Base-by-base conservation (phyloP, 768 basidiomycete genomes). In the Xerocomus brunneocitrinus region DNA sequence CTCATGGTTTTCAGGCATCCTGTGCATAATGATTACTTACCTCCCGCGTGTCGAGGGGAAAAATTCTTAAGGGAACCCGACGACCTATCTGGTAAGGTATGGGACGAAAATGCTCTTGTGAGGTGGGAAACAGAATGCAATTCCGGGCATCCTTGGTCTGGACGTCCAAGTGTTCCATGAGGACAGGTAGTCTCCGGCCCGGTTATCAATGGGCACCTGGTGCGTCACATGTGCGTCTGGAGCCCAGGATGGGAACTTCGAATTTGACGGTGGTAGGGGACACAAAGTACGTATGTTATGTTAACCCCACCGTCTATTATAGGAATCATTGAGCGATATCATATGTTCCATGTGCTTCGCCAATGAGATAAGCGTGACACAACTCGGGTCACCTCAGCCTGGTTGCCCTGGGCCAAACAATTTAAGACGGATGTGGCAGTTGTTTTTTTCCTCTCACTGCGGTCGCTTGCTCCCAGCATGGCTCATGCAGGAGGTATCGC, bases 11-110 rank as follows among this genome's bases (percentile, higher is more conserved):
- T 39, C 48, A 80, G 80, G 10, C 87, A 89, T 64, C 87, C 87
- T 0, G 84, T 87, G 36, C 67, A 77, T 49, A 80, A 89, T 58
- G 76, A 77, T 22, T 87, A 82, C 67, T 67, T 88, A 12, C 87
- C 87, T 4, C 55, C 69, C 19, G 68, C 76, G 28, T 64, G 84
- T 13, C 63, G 71, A 42, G 74, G 69, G 3, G 64, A 74, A n/a
- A 62, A 54, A 12, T 80, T 84, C 57, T 63, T 83, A 52, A 72
- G 67, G 56, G 65, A 68, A 32, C 74, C 71, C 36, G 75, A 67
- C 3, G 79, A 84, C 52, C 19, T 57, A 49, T 67, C 70, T 4
- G 72, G 65, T 24, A 85, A 83, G 57, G 57, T 67, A 10, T 87
- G 82, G 83, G 82, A 88, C 64, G 84, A 87, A 59, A 73, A 72